A percentile compares a stretch with the other conserved stretches of the same genome.
phyloP scores from a whole-genome alignment of 2,329 filamentous ascomycete species.

The Myrmaecium sp. region DNA sequence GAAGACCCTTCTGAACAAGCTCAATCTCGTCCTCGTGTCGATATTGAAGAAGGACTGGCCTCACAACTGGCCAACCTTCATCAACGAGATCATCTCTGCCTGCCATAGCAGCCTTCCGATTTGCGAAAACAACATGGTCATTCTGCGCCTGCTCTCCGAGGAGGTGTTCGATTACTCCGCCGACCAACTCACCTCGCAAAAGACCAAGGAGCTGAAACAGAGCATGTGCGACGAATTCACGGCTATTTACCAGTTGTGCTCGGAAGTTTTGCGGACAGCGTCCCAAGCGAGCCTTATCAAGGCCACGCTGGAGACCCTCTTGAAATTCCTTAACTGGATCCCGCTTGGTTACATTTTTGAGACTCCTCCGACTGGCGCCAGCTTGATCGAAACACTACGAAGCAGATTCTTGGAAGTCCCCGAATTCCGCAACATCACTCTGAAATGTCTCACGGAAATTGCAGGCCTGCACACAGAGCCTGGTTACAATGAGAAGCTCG shows the following conservation, averaged over 20 bases:
- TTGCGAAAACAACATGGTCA: constrained; percentile 99
- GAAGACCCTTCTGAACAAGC: constrained; percentile 87
- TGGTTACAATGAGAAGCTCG: constrained; percentile 85
- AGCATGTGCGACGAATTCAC: constrained; percentile 99
- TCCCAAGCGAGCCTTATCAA: constrained; percentile 80
- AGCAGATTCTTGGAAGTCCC: constrained; percentile 84
- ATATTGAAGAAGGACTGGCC: constrained; percentile 99
- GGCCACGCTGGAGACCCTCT: constrained; percentile 86
- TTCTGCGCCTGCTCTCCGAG: constrained; percentile 84
- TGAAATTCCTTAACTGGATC: constrained; percentile 98
- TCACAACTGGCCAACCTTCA: constrained; percentile 98
- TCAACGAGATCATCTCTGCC: constrained; percentile 96
- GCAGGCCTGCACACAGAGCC: constrained; percentile 76
- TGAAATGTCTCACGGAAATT: constrained; percentile 96
- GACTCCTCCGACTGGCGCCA: constrained; percentile 44
- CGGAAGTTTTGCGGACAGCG: constrained; percentile 81
- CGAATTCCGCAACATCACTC: constrained; percentile 89
- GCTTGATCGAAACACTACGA: constrained; percentile 80
- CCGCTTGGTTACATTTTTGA: constrained; percentile 97
- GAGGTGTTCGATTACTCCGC: constrained; percentile 98
- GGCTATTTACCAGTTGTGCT: constrained; percentile 93
- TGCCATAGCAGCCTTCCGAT: constrained; percentile 92
- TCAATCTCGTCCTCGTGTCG: constrained; percentile 92
- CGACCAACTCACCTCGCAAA: constrained; percentile 97
- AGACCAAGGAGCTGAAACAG: constrained; percentile 90